Evolutionary conservation across 139 green algal genomes (phyloP).

Genomic region (Mesostigma viride): DNA sequence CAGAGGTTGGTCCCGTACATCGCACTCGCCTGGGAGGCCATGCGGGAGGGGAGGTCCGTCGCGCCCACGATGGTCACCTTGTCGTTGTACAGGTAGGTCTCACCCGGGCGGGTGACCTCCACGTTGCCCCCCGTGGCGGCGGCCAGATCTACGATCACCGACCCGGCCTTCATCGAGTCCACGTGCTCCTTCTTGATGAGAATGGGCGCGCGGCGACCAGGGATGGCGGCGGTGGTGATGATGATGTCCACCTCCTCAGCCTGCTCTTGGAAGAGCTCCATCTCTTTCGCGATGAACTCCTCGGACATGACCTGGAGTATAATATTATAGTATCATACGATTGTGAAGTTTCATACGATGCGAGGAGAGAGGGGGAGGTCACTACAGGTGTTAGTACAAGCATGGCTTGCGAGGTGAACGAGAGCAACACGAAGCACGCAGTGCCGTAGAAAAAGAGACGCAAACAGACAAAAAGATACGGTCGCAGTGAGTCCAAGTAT

Average conservation of each 20-base stretch:
- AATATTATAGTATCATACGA: too few species aligned
- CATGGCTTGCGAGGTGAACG: too few species aligned
- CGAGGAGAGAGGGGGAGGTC: too few species aligned
- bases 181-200: slow-evolving; percentile 60
- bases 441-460: too few species aligned
- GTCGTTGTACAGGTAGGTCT: slow-evolving; percentile 37
- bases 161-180: slow-evolving; percentile 26
- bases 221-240: slow-evolving; percentile 75
- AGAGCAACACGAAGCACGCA: too few species aligned
- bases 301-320: slow-evolving; percentile 21
- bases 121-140: slow-evolving; percentile 67
- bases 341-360: too few species aligned
- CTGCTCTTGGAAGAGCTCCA: slow-evolving; percentile 19
- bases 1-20: slow-evolving; percentile 84
- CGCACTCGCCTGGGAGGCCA: slow-evolving; percentile 59
- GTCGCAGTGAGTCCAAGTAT: too few species aligned
- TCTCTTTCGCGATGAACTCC: slow-evolving; percentile 25
- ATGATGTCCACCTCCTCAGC: slow-evolving; percentile 56
- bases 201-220: slow-evolving; percentile 67
- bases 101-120: slow-evolving; percentile 41
- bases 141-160: slow-evolving; percentile 75
- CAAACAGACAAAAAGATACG: too few species aligned
- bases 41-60: slow-evolving; percentile 69
- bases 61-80: slow-evolving; percentile 71
- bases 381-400: too few species aligned